A percentile compares a stretch with the other conserved stretches of the same genome.
phyloP scores from a whole-genome alignment of 2,329 filamentous ascomycete genomes.

The Claviceps maximensis region DNA sequence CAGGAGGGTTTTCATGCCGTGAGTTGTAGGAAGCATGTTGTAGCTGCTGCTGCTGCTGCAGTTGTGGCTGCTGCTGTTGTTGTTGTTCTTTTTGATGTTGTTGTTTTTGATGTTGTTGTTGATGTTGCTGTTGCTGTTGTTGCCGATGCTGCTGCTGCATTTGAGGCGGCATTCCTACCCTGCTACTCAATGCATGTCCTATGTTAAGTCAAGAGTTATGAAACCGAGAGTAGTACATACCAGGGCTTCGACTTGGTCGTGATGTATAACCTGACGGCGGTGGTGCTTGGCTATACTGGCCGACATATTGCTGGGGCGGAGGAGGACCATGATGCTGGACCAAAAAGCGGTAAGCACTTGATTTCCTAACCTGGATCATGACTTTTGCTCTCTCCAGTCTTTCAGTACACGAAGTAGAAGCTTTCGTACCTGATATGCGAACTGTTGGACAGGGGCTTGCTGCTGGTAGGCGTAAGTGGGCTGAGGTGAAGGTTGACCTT shows the following conservation, averaged over 20 bases:
- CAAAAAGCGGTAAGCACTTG: background rate
- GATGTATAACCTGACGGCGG: slow-evolving; percentile 34
- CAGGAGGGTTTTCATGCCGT: slow-evolving; percentile 34
- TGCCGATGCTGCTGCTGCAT: background rate
- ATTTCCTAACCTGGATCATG: background rate
- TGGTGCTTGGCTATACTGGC: slow-evolving; percentile 16
- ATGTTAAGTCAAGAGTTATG: background rate
- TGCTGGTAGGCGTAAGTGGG: slow-evolving; percentile 32
- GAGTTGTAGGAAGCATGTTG: slow-evolving; percentile 7
- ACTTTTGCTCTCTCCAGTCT: background rate
- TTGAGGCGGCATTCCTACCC: slow-evolving; percentile 9
- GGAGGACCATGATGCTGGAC: slow-evolving; percentile 18
- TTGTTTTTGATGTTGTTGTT: slow-evolving; percentile 6
- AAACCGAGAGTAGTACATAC: slow-evolving; percentile 1
- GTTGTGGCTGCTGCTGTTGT: background rate
- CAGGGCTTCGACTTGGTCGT: slow-evolving; percentile 30
- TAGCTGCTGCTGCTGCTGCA: slow-evolving; percentile 5
- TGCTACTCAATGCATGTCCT: background rate
- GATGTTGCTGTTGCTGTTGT: slow-evolving; percentile 4
- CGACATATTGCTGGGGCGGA: slow-evolving; percentile 20
- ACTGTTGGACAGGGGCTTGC: slow-evolving; percentile 27
- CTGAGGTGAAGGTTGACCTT: slow-evolving; percentile 34
- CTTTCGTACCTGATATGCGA: slow-evolving; percentile 22
- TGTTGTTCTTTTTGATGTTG: background rate
- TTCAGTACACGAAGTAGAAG: slow-evolving; percentile 18